These are phyloP conservation scores for Casuarina cunninghamiana DNA, from an alignment of 306 rosid genomes.

Conservation along the genomic window DNA sequence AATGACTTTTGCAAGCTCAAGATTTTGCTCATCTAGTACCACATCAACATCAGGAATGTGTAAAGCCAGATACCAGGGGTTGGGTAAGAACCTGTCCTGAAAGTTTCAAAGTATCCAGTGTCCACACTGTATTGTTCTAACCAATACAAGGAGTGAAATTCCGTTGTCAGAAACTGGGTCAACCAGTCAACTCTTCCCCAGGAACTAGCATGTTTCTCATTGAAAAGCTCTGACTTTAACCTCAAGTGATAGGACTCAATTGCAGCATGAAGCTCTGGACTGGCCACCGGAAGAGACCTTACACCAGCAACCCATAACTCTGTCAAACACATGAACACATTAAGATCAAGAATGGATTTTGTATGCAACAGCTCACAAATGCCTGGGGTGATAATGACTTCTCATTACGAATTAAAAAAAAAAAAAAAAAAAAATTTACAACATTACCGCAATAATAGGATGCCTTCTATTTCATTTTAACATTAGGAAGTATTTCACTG, in stretches of 20 bases:
- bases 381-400: conserved; percentile 3
- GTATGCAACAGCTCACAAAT: conserved; percentile 2
- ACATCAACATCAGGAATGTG: conserved; percentile 67
- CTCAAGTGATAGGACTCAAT: conserved; percentile 67
- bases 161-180: conserved; percentile 63
- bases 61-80: conserved; percentile 69
- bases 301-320: conserved; percentile 66
- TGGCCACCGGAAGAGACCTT: conserved; percentile 55
- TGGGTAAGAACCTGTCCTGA: conserved; percentile 45
- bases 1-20: conserved; percentile 58
- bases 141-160: conserved; percentile 68
- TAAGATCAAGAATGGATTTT: conserved; percentile 20
- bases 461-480: not conserved
- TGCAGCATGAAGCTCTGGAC: conserved; percentile 68
- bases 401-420: not conserved
- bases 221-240: conserved; percentile 60
- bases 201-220: conserved; percentile 47
- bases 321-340: conserved; percentile 40
- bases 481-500: not conserved
- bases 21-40: conserved; percentile 65
- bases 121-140: conserved; percentile 64
- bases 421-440: conserved; percentile 9
- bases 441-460: not conserved
- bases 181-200: conserved; percentile 73
- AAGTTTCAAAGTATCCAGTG: conserved; percentile 59